A percentile compares a stretch with the other conserved stretches of the same genome.
Evolutionary conservation across 1,284 basidiomycete species (phyloP).

Genomic region (Moesziomyces sp.): DNA sequence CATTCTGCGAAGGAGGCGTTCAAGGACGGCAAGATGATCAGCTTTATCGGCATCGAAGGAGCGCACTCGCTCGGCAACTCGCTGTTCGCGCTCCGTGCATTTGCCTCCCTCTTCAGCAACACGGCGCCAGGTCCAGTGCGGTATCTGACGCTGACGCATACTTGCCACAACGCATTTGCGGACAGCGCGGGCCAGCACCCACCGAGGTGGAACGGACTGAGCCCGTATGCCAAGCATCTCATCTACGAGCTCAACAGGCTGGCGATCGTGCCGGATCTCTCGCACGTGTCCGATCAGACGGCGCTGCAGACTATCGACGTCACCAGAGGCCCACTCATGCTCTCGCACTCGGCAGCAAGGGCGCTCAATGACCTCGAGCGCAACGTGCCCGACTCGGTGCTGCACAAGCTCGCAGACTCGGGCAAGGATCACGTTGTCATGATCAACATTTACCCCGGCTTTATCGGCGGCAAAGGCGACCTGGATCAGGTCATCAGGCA

Average conservation of each 20-base stretch:
- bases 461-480: conserved; percentile 45
- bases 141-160: conserved; percentile 48
- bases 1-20: conserved; percentile 42
- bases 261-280: conserved; percentile 46
- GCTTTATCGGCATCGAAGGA: conserved; percentile 49
- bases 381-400: conserved; percentile 42
- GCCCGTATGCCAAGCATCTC: conserved; percentile 26
- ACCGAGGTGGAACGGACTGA: conserved; percentile 41
- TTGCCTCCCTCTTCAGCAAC: conserved; percentile 15
- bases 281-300: conserved; percentile 43
- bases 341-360: conserved; percentile 40
- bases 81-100: conserved; percentile 24
- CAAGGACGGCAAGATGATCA: conserved; percentile 52
- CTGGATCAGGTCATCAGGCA: conserved; percentile 33
- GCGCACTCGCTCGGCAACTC: conserved; percentile 51
- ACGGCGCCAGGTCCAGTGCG: conserved; percentile 21
- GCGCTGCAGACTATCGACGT: conserved; percentile 34
- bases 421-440: conserved; percentile 41
- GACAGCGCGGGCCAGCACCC: conserved; percentile 35
- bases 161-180: conserved; percentile 46
- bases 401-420: conserved; percentile 15
- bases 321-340: conserved; percentile 41
- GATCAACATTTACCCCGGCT: conserved; percentile 49
- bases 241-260: conserved; percentile 44
- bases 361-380: conserved; percentile 21